Evolutionary conservation across 306 rosid species (phyloP), one percentile per base, ranked within the genome.

Genomic region (Cotoneaster glaucophyllus): DNA sequence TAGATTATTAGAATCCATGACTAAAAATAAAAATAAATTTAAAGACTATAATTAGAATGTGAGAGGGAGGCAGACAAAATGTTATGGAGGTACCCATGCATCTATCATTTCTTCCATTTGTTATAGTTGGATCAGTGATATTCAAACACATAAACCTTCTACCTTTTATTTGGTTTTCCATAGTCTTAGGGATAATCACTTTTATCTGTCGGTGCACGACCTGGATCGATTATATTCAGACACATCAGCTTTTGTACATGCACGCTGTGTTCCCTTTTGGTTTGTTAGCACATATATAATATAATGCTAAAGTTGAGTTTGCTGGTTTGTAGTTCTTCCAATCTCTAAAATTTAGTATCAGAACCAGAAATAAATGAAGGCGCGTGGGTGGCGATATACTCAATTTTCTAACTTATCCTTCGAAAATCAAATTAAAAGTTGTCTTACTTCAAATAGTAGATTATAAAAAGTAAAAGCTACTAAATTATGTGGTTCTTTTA

Each of bases 71-170:
- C 15, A 64, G 48, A 78, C 84, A 89, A 50, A 32, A 77, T 75
- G 82, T 75, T 88, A 75, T 81, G 87, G 93, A 62, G 78, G 72
- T 67, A 67, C 81, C 70, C 78, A 77, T 79, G 65, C 17, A 11
- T 24, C 2, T 65, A 17, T 29, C 12, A 37, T 45, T 71, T 79
- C 82, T 74, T 74, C 80, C 82, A 77, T 85, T 75, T 73, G 78
- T 54, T 56, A 64, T 62, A 78, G 76, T 82, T 24, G 80, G 82
- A 80, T 61, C 63, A 69, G 29, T 59, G 57, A 85, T 83, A 64
- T 78, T 77, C 21, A 21, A 45, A 71, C 81, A 74, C 59, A 53
- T 74, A 75, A 75, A 28, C 78, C 70, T 24, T 75, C 15, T 63
- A 61, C 77, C 75, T 59, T 77, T 61, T 24, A 25, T 41, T 66